Evolutionary conservation across 495 filamentous ascomycete genomes (phyloP), one percentile per base, ranked within the genome.

Genomic region (Lineolata rhizophorae): DNA sequence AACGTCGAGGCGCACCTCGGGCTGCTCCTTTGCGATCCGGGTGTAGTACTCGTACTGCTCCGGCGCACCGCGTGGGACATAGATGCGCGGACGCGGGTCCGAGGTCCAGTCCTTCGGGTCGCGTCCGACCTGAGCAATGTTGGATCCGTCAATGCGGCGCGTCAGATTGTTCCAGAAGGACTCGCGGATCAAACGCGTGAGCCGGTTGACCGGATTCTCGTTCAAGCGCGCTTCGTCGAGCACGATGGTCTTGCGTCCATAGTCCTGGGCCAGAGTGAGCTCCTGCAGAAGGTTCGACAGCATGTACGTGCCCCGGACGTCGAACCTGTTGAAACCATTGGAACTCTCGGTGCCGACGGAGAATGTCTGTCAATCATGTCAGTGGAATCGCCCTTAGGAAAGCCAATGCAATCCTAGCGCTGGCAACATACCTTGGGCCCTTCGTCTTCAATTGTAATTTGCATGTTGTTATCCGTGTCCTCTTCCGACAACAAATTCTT

Each of bases 221-320:
- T 76, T 83, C 21, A 97, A 58, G 12, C 80, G 66, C 5, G 72
- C 73, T 41, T 87, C 77, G 43, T 95, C 81, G 14, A 97, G 69
- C 22, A 92, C 62, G 39, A 93, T 77, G 34, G 74, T 63, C 50
- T 81, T 76, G 17, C 76, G 69, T 35, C 80, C 82, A 47, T 75
- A 79, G 42, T 81, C 70, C 56, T 85, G 67, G 21, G 87, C 87
- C 36, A 94, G 65, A 4, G 76, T 81, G 30, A 97, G 62, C 53
- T 95, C 87, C 51, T 97, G 87, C 25, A 93, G 58, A 4, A 94
- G 70, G 46, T 93, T 95, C 14, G 84, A 90, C 14, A 95, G 66
- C 71, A 87, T 80, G 47, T 97, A 97, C 18, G 77, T 93, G 21
- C 87, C 87, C 35, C 85, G 77, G 20, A 97, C 62, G 38, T 93